Conservation (phyloP, 1,284 basidiomycete genomes). For the Thelephora terrestris region DNA sequence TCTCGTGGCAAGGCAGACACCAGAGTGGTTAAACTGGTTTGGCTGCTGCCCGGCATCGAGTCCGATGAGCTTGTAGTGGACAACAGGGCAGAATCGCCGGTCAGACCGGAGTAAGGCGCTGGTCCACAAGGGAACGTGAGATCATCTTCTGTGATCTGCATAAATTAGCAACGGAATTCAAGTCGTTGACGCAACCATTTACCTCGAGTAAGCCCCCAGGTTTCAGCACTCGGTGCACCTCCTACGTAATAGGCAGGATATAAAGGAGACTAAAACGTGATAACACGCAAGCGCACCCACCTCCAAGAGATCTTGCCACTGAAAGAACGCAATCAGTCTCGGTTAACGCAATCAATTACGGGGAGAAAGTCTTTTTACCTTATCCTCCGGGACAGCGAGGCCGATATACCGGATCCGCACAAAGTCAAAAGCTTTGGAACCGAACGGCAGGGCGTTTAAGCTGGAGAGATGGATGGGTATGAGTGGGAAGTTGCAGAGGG, state of each 20-base stretch:
- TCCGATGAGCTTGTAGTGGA: conserved; percentile 7
- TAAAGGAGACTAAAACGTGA: neutral
- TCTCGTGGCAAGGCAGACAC: neutral
- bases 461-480: conserved; percentile 23
- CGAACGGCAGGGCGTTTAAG: conserved; percentile 52
- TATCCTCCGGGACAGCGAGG: conserved; percentile 60
- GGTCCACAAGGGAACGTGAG: conserved; percentile 53
- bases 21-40: conserved; percentile 37
- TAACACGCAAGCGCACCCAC: conserved; percentile 11
- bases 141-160: conserved; percentile 61
- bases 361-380: conserved; percentile 29
- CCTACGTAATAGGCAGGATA: conserved; percentile 28
- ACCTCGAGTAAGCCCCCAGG: conserved; percentile 58
- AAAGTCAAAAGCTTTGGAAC: conserved; percentile 46
- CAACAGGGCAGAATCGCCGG: conserved; percentile 6
- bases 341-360: neutral
- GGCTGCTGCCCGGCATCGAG: conserved; percentile 8
- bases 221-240: conserved; percentile 52
- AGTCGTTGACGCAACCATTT: conserved; percentile 2
- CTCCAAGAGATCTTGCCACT: conserved; percentile 29
- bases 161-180: conserved; percentile 5
- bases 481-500: neutral
- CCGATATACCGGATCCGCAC: conserved; percentile 54
- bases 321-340: neutral
- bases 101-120: conserved; percentile 5